These are phyloP conservation scores for Fraxinus sp. DNA, from an alignment of 305 asterid genomes.

Conservation along the genomic window DNA sequence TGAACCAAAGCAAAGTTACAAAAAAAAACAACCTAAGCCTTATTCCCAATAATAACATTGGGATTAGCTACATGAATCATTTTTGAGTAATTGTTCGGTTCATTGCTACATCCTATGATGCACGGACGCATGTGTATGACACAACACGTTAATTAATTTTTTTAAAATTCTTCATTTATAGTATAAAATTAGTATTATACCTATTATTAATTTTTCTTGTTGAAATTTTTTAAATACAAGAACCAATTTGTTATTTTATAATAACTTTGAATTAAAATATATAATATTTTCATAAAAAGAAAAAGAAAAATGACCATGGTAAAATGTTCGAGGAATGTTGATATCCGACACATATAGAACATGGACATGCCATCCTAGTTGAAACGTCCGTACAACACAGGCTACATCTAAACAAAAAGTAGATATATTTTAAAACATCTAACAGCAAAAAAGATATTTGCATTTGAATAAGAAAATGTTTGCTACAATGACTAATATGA, in stretches of 20 bases:
- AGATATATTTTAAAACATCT: neutral
- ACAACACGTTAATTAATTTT: neutral
- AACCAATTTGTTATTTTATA: neutral
- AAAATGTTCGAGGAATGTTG: neutral
- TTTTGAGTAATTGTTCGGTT: neutral
- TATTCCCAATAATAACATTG: neutral
- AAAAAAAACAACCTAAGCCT: neutral
- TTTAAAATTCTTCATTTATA: neutral
- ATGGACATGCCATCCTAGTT: neutral
- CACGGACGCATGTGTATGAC: neutral
- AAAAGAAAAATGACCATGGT: neutral
- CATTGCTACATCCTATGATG: neutral
- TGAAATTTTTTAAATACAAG: neutral
- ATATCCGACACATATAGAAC: neutral
- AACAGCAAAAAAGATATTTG: neutral
- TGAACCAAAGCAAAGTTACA: neutral
- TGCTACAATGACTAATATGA: neutral
- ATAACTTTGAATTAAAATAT: neutral
- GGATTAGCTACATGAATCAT: neutral
- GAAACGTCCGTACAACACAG: neutral
- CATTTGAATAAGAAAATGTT: conserved; percentile 15
- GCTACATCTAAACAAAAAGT: neutral
- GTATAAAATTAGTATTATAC: neutral
- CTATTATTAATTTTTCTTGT: neutral
- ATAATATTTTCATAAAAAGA: neutral